A percentile compares a stretch with the other conserved stretches of the same genome.
phyloP scores from a whole-genome alignment of 148 eudicot genomes.

The Vaccinium macrocarpon region DNA sequence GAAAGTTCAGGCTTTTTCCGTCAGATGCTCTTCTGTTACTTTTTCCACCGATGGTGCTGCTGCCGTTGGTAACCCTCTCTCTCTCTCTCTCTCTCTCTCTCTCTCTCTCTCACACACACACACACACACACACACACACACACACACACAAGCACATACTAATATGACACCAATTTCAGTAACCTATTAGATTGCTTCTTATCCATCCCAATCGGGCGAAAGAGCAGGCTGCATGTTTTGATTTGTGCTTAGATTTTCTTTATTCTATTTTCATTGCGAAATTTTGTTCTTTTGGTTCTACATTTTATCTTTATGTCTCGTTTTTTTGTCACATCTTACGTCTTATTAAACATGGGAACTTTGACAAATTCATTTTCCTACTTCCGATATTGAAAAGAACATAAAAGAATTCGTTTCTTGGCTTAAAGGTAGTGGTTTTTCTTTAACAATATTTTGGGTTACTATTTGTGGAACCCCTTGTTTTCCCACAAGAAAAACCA shows the following conservation, averaged over 20 bases:
- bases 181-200: background rate
- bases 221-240: background rate
- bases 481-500: background rate
- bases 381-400: background rate
- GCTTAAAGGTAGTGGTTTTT: background rate
- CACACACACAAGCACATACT: no score
- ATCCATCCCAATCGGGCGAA: background rate
- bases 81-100: no score
- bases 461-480: background rate
- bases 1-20: constrained; percentile 20
- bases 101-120: no score
- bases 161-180: background rate
- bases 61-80: constrained; percentile 14
- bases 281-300: background rate
- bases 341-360: background rate
- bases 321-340: background rate
- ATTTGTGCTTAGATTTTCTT: background rate
- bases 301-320: background rate
- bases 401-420: background rate
- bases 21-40: constrained; percentile 35
- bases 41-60: constrained; percentile 24
- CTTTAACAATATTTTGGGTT: background rate
- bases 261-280: background rate
- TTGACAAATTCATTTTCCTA: background rate
- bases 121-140: background rate